Percentiles rank a stretch among this genome's conserved stretches.
phyloP scores from a whole-genome alignment of 768 basidiomycete species.

The Mycena belliarum region DNA sequence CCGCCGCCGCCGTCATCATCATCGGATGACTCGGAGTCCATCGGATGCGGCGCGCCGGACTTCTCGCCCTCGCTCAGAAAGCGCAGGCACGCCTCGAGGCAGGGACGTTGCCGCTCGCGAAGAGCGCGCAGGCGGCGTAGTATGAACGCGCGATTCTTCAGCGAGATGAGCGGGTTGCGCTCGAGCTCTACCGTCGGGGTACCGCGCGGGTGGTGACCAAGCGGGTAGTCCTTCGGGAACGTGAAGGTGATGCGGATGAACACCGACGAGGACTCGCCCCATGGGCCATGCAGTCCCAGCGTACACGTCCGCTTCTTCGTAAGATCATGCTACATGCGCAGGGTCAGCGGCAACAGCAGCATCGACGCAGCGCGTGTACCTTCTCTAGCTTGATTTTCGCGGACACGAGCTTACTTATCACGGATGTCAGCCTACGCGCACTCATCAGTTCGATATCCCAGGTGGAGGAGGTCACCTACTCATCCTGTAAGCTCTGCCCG shows the following conservation, averaged over 20 bases:
- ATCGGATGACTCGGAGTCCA: constrained; percentile 66
- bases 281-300: constrained; percentile 84
- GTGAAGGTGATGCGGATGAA: constrained; percentile 89
- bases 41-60: constrained; percentile 33
- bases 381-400: constrained; percentile 86
- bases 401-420: constrained; percentile 62
- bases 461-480: constrained; percentile 46
- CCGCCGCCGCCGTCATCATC: constrained; percentile 29
- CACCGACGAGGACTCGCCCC: constrained; percentile 83
- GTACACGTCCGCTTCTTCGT: constrained; percentile 79
- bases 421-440: constrained; percentile 63
- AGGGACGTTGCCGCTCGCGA: constrained; percentile 73
- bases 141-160: constrained; percentile 76
- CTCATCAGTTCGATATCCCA: background rate
- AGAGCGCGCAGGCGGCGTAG: constrained; percentile 74
- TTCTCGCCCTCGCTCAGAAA: constrained; percentile 70
- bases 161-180: constrained; percentile 75
- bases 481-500: constrained; percentile 63
- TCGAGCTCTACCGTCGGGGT: constrained; percentile 82
- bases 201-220: constrained; percentile 58
- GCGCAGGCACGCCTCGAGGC: constrained; percentile 79
- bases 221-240: constrained; percentile 84
- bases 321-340: constrained; percentile 54
- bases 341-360: constrained; percentile 1
- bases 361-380: constrained; percentile 38